Evolutionary conservation across 1,284 basidiomycete genomes (phyloP).

Genomic region (Mycena sp.): DNA sequence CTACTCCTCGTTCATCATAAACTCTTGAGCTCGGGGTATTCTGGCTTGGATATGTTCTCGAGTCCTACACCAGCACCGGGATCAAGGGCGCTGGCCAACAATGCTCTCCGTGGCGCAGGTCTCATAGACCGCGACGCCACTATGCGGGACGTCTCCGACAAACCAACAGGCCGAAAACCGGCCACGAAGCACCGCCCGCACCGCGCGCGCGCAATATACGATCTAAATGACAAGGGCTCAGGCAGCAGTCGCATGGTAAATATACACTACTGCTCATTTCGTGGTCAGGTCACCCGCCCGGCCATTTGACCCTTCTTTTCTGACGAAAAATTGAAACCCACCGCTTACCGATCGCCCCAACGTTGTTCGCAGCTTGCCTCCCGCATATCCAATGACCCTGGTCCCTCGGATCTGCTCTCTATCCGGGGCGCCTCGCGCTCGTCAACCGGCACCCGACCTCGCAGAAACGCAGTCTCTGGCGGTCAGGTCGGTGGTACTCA

Average conservation of each 20-base stretch:
- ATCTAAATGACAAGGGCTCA: conserved; percentile 60
- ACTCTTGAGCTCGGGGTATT: too few species aligned
- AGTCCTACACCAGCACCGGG: conserved; percentile 54
- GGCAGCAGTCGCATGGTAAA: conserved; percentile 71
- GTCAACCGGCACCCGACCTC: conserved; percentile 57
- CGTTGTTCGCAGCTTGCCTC: conserved; percentile 48
- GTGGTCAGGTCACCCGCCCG: conserved; percentile 44
- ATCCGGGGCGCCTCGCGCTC: conserved; percentile 65
- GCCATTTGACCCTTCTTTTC: conserved; percentile 45
- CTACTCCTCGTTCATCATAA: too few species aligned
- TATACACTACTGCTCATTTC: conserved; percentile 50
- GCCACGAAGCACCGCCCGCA: conserved; percentile 66
- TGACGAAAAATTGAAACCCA: conserved; percentile 40
- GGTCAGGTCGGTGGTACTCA: conserved; percentile 15
- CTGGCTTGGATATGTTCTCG: conserved; percentile 21
- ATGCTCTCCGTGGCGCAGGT: conserved; percentile 71
- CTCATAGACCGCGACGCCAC: conserved; percentile 71
- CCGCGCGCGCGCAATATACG: conserved; percentile 65
- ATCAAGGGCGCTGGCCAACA: conserved; percentile 63
- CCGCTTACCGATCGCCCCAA: conserved; percentile 45
- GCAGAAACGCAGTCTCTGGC: conserved; percentile 63
- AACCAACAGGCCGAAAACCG: conserved; percentile 74
- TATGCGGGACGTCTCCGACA: conserved; percentile 76
- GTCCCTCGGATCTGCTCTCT: conserved; percentile 56
- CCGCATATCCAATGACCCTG: conserved; percentile 43